Conservation (phyloP, 2,329 filamentous ascomycete species). For the Fusarium solani-melongenae region DNA sequence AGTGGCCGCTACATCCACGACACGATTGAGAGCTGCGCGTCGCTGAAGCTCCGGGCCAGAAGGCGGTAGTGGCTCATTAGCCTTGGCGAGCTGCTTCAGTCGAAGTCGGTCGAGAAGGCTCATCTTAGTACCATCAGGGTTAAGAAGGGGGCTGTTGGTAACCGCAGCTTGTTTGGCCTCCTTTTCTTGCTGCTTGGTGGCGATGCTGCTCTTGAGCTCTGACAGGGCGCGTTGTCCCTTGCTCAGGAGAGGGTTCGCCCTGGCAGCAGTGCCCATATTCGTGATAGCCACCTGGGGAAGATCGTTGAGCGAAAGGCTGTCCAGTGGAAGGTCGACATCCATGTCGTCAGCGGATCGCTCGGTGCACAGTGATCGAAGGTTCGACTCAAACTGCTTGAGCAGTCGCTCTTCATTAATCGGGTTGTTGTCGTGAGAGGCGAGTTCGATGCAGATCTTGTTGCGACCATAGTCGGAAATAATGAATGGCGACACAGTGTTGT, state of each 20-base stretch:
- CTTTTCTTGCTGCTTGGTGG: conserved; percentile 61
- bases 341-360: conserved; percentile 38
- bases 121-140: conserved; percentile 64
- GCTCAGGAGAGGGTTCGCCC: conserved; percentile 66
- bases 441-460: conserved; percentile 69
- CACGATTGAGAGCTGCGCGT: conserved; percentile 72
- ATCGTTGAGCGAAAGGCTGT: conserved; percentile 63
- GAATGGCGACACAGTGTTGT: conserved; percentile 50
- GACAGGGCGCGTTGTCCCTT: conserved; percentile 77
- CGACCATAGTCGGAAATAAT: conserved; percentile 64
- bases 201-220: conserved; percentile 73
- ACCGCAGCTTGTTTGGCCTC: conserved; percentile 50
- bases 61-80: conserved; percentile 67
- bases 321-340: conserved; percentile 40
- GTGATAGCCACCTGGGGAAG: conserved; percentile 52
- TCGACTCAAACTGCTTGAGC: conserved; percentile 65
- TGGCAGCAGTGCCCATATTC: conserved; percentile 47
- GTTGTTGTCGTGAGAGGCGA: conserved; percentile 52
- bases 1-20: conserved; percentile 75
- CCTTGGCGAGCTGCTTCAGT: conserved; percentile 72
- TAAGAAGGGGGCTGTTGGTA: conserved; percentile 48
- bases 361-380: conserved; percentile 61
- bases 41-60: conserved; percentile 68
- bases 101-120: conserved; percentile 81
- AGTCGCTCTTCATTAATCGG: conserved; percentile 63